Base-by-base conservation (phyloP, 2,329 filamentous ascomycete species). In the Cordyceps fumosorosea region DNA sequence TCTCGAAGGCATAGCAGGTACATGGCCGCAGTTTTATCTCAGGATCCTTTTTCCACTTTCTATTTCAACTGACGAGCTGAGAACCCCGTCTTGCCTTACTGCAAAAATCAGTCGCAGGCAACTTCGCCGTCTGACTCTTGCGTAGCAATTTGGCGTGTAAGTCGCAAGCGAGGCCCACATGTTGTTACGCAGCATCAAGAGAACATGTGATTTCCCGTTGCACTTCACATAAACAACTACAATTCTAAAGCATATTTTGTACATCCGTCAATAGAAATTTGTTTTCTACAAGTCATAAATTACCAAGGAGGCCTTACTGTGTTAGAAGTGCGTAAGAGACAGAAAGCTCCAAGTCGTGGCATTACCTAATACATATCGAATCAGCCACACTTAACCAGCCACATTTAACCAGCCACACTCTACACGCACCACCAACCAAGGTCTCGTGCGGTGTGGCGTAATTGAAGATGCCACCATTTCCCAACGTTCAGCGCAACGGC, bases 401-500 rank as follows among this genome's bases (percentile, higher is more conserved):
- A 53, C 57, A 53, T 4, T 2, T 16, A 7, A 51, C 59, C 44
- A 61, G 52, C 51, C 51, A 61, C 59, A 61, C 24, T 16, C 10
- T 24, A 5, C 24, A 22, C 44, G 47, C 56, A 59, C 57, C n/a
- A n/a, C 22, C 29, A 34, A n/a, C 26, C 24, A 37, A 24, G 29
- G 57, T 60, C 50, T 60, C 57, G 57, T 60, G 57, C 18, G 57
- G 29, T 61, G 59, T 61, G 59, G 59, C 59, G 59, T 24, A 56
- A 29, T 55, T 44, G 51, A 61, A 61, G 52, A 50, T 61, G 44
- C 59, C 59, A 61, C 34, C 40, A 20, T 37, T 40, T 16, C 58
- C 18, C 42, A 56, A 53, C 58, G 11, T 32, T 20, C 14, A 56
- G 32, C n/a, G 40, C 59, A 61, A 32, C 59, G 22, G 40, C 44